Percentiles rank a stretch among this genome's conserved stretches.
These are phyloP conservation scores for Apiospora malaysiana DNA, from an alignment of 2,329 filamentous ascomycete species.

Conservation along the genomic window DNA sequence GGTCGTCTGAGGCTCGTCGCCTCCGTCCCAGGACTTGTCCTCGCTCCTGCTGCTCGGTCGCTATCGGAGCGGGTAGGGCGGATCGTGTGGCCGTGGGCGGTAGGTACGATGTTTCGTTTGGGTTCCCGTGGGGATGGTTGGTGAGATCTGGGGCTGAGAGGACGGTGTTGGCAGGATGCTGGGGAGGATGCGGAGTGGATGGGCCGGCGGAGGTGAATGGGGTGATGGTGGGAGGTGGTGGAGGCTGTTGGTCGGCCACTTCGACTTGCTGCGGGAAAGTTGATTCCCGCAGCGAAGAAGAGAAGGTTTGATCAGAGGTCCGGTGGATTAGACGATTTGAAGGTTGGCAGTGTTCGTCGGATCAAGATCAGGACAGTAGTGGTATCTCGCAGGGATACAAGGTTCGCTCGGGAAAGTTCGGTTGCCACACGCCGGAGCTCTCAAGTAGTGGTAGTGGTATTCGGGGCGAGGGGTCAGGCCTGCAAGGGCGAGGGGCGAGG, in stretches of 20 bases:
- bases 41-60: conserved; percentile 24
- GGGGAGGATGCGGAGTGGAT: conserved; percentile 60
- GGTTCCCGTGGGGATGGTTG: conserved; percentile 20
- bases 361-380: neutral
- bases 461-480: neutral
- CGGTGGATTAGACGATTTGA: conserved; percentile 12
- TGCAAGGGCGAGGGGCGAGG: neutral
- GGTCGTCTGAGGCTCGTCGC: conserved; percentile 52
- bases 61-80: conserved; percentile 30
- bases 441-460: neutral
- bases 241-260: conserved; percentile 73
- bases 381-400: conserved; percentile 11
- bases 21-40: conserved; percentile 60
- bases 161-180: conserved; percentile 53
- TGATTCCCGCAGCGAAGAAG: conserved; percentile 44
- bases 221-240: conserved; percentile 54
- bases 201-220: conserved; percentile 72
- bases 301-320: conserved; percentile 17
- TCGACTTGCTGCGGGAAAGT: conserved; percentile 52
- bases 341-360: neutral
- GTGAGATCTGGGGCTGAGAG: conserved; percentile 46
- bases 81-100: neutral
- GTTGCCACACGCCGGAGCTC: neutral
- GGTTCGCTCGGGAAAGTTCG: conserved; percentile 14
- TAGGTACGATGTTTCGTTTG: neutral